Base-by-base conservation (phyloP, 306 rosid genomes). In the Cicer bijugum region DNA sequence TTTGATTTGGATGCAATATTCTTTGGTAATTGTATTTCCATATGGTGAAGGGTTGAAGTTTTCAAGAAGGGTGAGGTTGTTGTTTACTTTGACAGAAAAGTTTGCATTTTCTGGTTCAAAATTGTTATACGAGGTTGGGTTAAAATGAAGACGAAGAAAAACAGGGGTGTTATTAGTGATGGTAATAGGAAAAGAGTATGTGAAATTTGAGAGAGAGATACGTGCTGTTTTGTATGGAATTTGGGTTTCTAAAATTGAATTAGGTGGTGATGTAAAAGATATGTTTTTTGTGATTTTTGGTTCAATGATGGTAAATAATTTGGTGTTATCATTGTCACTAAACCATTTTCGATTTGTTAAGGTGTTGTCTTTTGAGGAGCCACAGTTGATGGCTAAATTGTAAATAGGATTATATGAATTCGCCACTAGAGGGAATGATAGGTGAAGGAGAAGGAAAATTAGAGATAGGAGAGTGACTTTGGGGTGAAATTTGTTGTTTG, bases 131-230 rank as follows among this genome's bases (percentile, higher is more conserved):
- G 77, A 9, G 5, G 46, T 42, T 4, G 82, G 71, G 3, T 48
- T 47, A 56, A 88, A 88, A 51, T 82, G 4, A 5, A 86, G 77
- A 4, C 88, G 73, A 56, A 86, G n/a, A 16, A 88, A 84, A 58
- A 82, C 78, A 6, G 76, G 85, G 51, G 82, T 87, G 1, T 19
- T 8, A 0, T 20, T 20, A 20, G 53, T 63, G 7, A 78, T 38
- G 0, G 23, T 20, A 1, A 67, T 7, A 23, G 73, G 66, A 2
- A 86, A 48, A 0, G 69, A 76, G 61, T 76, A 76, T 2, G 75
- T 67, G 71, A 77, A 77, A 12, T 16, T 7, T 1, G 62, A 57
- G 8, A 1, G 14, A 28, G 67, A 79, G 3, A 79, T 0, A 4
- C 82, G 82, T 11, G 77, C 82, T 0, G 52, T 11, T 15, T 0